Base-by-base conservation (phyloP, 768 basidiomycete species). In the Xanthoconium purpureum region DNA sequence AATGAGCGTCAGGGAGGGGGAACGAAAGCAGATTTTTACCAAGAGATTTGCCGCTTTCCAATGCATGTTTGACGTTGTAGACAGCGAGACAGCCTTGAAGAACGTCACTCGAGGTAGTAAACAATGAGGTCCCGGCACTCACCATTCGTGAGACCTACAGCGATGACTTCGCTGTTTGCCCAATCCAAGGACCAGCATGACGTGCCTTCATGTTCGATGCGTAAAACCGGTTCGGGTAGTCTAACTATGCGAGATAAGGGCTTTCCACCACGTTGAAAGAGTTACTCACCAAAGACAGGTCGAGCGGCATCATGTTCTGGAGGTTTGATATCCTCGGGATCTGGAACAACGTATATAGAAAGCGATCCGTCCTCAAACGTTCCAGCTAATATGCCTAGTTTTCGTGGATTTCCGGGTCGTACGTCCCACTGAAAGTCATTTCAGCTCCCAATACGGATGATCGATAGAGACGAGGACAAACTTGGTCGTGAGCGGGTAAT, bases 311-410 rank as follows among this genome's bases (percentile, higher is more conserved):
- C 66, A 32, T 69, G 61, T 1, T 62, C 66, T 9, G 38, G 54
- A 3, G 71, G 61, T 2, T 58, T 68, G 3, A 88, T 49, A 54
- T 82, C 80, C n/a, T 72, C 65, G 3, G 94, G 94, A 56, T 90
- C 84, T 3, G 95, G 96, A 6, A 98, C 80, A 3, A 80, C 78
- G 59, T 85, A 94, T 17, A 98, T 66, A 1, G 84, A 84, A 30
- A 95, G 73, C 0, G 90, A 85, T 3, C 96, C 96, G 65, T 98
- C 94, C 63, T 88, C 86, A 52, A 95, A 95, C 0, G 88, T 83
- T 11, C 88, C 94, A 0, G 84, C 91, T 8, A 98, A 67, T 9
- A 99, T 66, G 1, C 97, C 96, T 0, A 98, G 73, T 67, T 91
- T 95, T 46, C 79, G 74, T 18, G 57, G 70, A n/a, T 42, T 39